Percentiles rank a stretch among this genome's conserved stretches.
These are phyloP conservation scores for Colletotrichum eleusines DNA, from an alignment of 2,329 filamentous ascomycete species.

Conservation along the genomic window DNA sequence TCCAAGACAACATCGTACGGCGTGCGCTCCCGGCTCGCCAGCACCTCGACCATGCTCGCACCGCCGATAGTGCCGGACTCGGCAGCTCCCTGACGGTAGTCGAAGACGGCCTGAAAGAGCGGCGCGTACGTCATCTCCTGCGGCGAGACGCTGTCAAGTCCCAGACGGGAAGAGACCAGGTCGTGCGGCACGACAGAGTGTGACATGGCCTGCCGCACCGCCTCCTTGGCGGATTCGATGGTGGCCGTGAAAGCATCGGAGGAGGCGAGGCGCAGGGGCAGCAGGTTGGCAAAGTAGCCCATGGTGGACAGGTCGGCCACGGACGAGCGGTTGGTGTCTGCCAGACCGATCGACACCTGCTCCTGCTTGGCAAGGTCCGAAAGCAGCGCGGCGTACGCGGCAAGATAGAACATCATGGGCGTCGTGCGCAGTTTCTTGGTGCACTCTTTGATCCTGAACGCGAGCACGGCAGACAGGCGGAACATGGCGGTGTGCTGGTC, in stretches of 20 bases:
- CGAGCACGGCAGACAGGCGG: slow-evolving; percentile 6
- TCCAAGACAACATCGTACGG: slow-evolving; percentile 13
- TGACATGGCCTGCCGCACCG: slow-evolving; percentile 51
- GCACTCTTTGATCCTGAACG: slow-evolving; percentile 8
- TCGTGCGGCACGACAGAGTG: slow-evolving; percentile 63
- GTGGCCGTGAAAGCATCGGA: slow-evolving; percentile 44
- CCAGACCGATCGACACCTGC: slow-evolving; percentile 61
- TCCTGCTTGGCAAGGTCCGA: not conserved
- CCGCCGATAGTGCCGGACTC: slow-evolving; percentile 40
- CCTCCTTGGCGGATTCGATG: slow-evolving; percentile 44
- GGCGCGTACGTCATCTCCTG: slow-evolving; percentile 45
- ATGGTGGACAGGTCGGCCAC: slow-evolving; percentile 50
- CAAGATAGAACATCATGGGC: slow-evolving; percentile 60
- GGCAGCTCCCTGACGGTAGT: slow-evolving; percentile 48
- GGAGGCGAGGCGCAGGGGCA: slow-evolving; percentile 58
- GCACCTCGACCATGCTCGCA: slow-evolving; percentile 5
- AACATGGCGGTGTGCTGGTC: slow-evolving; percentile 4
- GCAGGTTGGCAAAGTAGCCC: slow-evolving; percentile 62
- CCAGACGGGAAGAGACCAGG: slow-evolving; percentile 47
- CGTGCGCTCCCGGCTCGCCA: slow-evolving; percentile 10
- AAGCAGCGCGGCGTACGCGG: slow-evolving; percentile 47
- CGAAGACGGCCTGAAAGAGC: slow-evolving; percentile 61
- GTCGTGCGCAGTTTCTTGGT: slow-evolving; percentile 28
- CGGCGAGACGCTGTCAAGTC: slow-evolving; percentile 53
- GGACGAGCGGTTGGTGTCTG: slow-evolving; percentile 59